Evolutionary conservation across 2,329 filamentous ascomycete species (phyloP), one percentile per base, ranked within the genome.

Genomic region (Fusarium goolgardi): DNA sequence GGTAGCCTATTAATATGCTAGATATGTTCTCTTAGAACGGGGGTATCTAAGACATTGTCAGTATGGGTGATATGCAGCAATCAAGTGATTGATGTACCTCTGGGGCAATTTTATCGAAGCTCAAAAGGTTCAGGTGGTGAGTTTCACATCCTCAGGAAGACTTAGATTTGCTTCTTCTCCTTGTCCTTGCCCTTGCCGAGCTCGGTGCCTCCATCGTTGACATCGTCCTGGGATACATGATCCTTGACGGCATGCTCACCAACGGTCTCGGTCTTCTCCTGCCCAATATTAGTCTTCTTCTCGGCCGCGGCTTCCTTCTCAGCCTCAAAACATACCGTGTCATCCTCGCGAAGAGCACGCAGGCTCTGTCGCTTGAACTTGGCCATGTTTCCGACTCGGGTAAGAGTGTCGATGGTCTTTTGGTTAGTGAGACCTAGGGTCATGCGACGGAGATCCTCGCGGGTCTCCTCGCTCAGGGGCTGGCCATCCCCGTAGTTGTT

Each of bases 401-500:
- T 63, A 15, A 73, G 71, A 15, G 63, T 65, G 27, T 66, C 55
- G 20, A 72, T 73, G 16, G 71, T 73, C 13, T 25, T 31, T 45
- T 73, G 71, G 55, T 73, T 43, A 16, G 68, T 70, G n/a, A 73
- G 70, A 15, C 56, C 44, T 4, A 34, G 20, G 6, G 71, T 73
- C 71, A 73, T 73, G 7, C 71, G 70, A 5, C 65, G 53, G 12
- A 71, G 16, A n/a, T 59, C 63, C n/a, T 60, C 49, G 11, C 51
- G 47, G 18, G 47, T 59, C 27, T 61, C 43, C 11, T 71, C 49
- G 18, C 59, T 49, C 20, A 62, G 46, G 32, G 34, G 35, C n/a
- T 41, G 39, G 25, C 15, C 15, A 12, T 45, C 31, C 10, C 27
- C 37, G 10, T 40, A 18, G 16, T 34, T 39, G 34, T 43, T 47